These are phyloP conservation scores for Metroxylon sagu DNA, from an alignment of 176 grass and related monocot genomes.

Conservation along the genomic window DNA sequence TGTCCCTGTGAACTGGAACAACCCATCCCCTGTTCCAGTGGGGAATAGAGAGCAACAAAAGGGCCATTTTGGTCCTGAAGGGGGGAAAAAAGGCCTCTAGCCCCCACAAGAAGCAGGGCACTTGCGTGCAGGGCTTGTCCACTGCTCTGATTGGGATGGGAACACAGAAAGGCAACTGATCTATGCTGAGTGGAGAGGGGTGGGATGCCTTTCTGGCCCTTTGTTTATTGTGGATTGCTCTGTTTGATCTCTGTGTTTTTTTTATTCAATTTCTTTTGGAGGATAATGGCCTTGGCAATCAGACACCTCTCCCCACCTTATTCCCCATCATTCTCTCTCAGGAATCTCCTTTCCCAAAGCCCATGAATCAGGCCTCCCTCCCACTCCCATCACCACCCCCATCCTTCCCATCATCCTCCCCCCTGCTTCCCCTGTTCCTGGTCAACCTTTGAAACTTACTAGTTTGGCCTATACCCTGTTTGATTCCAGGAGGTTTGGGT, in stretches of 20 bases:
- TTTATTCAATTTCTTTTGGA: conserved; percentile 14
- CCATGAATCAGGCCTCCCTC: conserved; percentile 31
- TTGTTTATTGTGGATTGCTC: conserved; percentile 15
- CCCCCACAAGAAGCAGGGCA: conserved; percentile 16
- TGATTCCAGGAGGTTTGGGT: too few species aligned
- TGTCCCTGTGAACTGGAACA: too few species aligned
- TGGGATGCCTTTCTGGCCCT: neutral
- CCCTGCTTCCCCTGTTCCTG: neutral
- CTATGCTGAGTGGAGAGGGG: conserved; percentile 5
- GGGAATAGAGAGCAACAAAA: neutral
- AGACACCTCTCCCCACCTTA: conserved; percentile 1
- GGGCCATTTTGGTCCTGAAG: conserved; percentile 3
- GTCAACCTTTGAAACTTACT: too few species aligned
- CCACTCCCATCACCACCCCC: neutral
- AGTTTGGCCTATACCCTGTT: too few species aligned
- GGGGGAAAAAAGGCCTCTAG: neutral
- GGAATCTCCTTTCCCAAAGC: conserved; percentile 27
- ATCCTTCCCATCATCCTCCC: too few species aligned
- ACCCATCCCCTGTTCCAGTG: neutral
- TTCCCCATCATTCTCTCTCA: conserved; percentile 28
- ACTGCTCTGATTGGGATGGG: conserved; percentile 33
- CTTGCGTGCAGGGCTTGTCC: conserved; percentile 60
- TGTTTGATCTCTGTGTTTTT: neutral
- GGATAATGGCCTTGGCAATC: conserved; percentile 13
- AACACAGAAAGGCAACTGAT: conserved; percentile 10